A percentile compares a stretch with the other conserved stretches of the same genome.
Evolutionary conservation across 129 eudicot species (phyloP).

Genomic region (Gnaphalium uliginosum): DNA sequence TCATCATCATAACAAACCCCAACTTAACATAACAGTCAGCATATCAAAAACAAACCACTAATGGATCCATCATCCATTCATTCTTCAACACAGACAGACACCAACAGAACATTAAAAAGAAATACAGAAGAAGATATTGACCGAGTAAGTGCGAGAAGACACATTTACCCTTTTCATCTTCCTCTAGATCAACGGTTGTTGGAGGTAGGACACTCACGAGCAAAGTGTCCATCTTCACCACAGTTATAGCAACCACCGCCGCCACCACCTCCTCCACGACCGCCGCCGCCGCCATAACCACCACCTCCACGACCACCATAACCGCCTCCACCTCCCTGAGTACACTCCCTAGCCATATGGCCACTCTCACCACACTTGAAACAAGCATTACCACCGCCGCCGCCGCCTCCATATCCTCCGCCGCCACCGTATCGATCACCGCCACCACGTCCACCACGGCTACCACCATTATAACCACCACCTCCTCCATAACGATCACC

Average conservation of each 20-base stretch:
- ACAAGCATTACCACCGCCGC: conserved; percentile 25
- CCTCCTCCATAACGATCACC: not conserved
- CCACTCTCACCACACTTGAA: conserved; percentile 47
- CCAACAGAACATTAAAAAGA: not conserved
- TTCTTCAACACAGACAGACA: not conserved
- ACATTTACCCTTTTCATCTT: not conserved
- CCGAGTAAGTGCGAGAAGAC: not conserved
- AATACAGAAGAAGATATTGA: not conserved
- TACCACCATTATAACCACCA: conserved; percentile 10
- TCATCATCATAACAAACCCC: conserved; percentile 8
- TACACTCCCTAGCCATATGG: conserved; percentile 44
- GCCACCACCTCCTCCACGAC: conserved; percentile 42
- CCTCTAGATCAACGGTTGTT: not conserved
- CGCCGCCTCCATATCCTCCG: not conserved
- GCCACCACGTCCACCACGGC: conserved; percentile 21
- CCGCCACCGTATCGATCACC: conserved; percentile 15
- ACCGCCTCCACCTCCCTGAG: conserved; percentile 39
- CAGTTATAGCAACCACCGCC: conserved; percentile 65
- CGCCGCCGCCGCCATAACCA: not conserved
- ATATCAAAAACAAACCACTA: conserved; percentile 5
- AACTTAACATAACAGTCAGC: not conserved
- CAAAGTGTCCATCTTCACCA: conserved; percentile 67
- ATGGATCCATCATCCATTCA: not conserved
- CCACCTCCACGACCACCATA: conserved; percentile 40
- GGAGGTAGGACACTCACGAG: conserved; percentile 63